Base-by-base conservation (phyloP, 2,329 filamentous ascomycete species). In the Xylariaceae sp. region DNA sequence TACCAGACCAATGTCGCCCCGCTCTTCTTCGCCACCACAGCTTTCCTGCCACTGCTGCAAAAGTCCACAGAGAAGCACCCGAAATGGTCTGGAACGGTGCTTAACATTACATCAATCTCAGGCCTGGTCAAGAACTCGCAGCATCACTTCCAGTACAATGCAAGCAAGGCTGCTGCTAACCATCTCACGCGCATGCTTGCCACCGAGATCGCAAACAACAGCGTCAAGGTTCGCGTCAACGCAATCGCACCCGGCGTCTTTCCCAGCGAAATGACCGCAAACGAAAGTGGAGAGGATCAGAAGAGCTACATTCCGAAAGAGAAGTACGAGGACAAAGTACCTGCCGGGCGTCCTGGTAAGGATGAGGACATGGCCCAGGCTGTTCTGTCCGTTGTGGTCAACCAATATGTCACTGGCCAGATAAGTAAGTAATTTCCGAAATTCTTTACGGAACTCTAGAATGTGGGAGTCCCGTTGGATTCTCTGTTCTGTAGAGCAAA, bases 1-100 rank as follows among this genome's bases (percentile, higher is more conserved):
- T 91, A 87, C 72, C 80, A 81, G 51, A 89, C 87, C 17, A 90
- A 95, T 56, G 87, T 91, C 11, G 81, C 88, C 31, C 80, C 78
- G 52, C 75, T 83, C 48, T 87, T 82, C 71, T 87, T 85, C 56
- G 74, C 80, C 44, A 83, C 83, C 0, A 75, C 83, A 44, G 77
- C 81, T 0, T 76, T 87, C 40, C 77, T 82, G 1, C 82, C 83
- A 0, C 71, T 86, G 4, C 73, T 88, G 44, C 77, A 84, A 62
- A 74, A 74, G 18, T 71, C 58, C 59, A 76, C 61, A 58, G 68
- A 74, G 45, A 58, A 49, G 1, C 66, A 72, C 51, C 53, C 60
- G 5, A 73, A 73, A 47, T 79, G 75, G 76, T 76, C 82, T 0
- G 72, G 76, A 1, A 77, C 83, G 6, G 75, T 87, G 41, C 80